Conservation (phyloP, 768 basidiomycete genomes). For the Nidula microcarpa region DNA sequence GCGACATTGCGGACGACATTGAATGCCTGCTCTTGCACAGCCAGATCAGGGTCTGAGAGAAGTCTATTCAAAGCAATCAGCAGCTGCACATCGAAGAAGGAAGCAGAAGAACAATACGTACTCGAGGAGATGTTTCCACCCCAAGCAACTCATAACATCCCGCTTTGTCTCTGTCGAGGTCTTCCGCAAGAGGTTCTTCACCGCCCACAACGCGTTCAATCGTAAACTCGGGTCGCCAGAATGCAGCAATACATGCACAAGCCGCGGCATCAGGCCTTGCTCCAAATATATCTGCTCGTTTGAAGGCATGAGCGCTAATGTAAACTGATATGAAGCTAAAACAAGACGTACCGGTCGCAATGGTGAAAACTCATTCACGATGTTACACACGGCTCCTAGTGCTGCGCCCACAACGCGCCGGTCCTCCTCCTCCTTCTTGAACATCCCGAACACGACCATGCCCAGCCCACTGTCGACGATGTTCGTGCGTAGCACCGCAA, state of each 20-base stretch:
- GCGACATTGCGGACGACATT: slow-evolving; percentile 66
- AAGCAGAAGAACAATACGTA: slow-evolving; percentile 24
- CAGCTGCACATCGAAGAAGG: background rate
- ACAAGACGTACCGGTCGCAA: slow-evolving; percentile 53
- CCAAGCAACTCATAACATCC: slow-evolving; percentile 63
- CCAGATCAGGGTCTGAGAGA: slow-evolving; percentile 46
- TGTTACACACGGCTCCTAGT: slow-evolving; percentile 75
- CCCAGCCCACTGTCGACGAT: slow-evolving; percentile 83
- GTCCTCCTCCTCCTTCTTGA: slow-evolving; percentile 49
- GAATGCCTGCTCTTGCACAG: slow-evolving; percentile 69
- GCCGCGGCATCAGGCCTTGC: slow-evolving; percentile 60
- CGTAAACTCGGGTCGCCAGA: slow-evolving; percentile 52
- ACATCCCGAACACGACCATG: slow-evolving; percentile 27
- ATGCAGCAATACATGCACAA: slow-evolving; percentile 54
- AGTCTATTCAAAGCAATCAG: slow-evolving; percentile 33
- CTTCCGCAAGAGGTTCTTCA: slow-evolving; percentile 79
- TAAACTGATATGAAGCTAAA: slow-evolving; percentile 1
- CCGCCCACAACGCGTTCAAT: slow-evolving; percentile 78
- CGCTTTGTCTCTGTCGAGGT: slow-evolving; percentile 57
- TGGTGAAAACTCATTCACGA: slow-evolving; percentile 85
- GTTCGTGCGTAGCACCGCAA: slow-evolving; percentile 78
- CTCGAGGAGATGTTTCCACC: slow-evolving; percentile 61
- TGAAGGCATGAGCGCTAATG: slow-evolving; percentile 1
- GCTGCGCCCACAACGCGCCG: slow-evolving; percentile 69
- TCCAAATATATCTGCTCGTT: slow-evolving; percentile 56